Evolutionary conservation across 495 filamentous ascomycete species (phyloP).

Genomic region (Lophiostoma macrostomum): DNA sequence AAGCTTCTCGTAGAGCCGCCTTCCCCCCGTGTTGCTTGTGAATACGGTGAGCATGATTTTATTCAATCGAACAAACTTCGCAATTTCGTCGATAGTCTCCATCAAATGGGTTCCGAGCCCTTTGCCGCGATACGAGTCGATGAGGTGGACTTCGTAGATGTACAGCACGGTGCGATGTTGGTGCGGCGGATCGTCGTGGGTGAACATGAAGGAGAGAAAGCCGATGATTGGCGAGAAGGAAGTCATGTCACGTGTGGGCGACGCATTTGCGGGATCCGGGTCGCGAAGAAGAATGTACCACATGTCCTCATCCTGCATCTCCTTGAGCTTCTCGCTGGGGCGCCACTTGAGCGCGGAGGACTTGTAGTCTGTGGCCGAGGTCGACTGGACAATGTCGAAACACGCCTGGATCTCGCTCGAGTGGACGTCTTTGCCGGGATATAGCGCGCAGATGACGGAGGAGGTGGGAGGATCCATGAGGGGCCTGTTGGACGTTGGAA

Average conservation of each 20-base stretch:
- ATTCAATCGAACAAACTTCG: constrained; percentile 45
- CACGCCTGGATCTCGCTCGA: constrained; percentile 61
- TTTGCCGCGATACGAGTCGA: constrained; percentile 51
- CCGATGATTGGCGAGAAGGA: constrained; percentile 41
- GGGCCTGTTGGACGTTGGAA: neutral
- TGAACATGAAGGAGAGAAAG: constrained; percentile 81
- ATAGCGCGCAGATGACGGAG: constrained; percentile 15
- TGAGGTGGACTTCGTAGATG: constrained; percentile 84
- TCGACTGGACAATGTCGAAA: constrained; percentile 67
- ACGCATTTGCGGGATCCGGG: neutral
- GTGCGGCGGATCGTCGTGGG: constrained; percentile 57
- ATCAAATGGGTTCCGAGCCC: constrained; percentile 43
- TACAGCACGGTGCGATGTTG: constrained; percentile 69
- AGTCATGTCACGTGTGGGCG: neutral
- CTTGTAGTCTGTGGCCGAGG: constrained; percentile 65
- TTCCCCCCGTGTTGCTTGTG: constrained; percentile 57
- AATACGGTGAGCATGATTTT: constrained; percentile 89
- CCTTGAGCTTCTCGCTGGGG: constrained; percentile 60
- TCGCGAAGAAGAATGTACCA: constrained; percentile 38
- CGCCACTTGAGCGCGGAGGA: constrained; percentile 67
- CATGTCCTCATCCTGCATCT: constrained; percentile 70
- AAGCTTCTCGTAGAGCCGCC: constrained; percentile 62
- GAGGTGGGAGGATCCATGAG: neutral
- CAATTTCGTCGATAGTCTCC: constrained; percentile 34
- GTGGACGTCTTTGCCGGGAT: constrained; percentile 49